Conservation (phyloP, 805 yeast genomes). For the Vanderwaltozyma yarrowii region DNA sequence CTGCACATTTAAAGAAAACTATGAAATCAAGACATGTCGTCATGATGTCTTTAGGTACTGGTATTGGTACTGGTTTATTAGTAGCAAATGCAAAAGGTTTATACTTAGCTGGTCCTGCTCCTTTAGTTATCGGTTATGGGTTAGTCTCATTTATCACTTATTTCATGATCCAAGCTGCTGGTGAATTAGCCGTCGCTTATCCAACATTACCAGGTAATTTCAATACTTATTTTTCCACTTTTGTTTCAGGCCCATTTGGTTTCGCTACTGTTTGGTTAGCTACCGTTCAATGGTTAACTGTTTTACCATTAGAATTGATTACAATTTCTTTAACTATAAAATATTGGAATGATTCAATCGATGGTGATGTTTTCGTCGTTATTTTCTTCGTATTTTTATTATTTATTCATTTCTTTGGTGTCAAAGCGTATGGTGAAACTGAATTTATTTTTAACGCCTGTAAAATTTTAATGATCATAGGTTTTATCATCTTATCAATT, state of each 20-base stretch:
- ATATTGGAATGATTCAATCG: slow-evolving; percentile 38
- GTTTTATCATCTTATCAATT: slow-evolving; percentile 48
- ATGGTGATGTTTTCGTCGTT: slow-evolving; percentile 47
- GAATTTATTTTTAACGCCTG: slow-evolving; percentile 47
- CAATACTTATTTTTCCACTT: slow-evolving; percentile 31
- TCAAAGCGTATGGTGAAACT: slow-evolving; percentile 60
- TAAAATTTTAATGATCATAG: slow-evolving; percentile 47
- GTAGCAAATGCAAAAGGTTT: slow-evolving; percentile 47
- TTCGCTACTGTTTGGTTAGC: slow-evolving; percentile 68
- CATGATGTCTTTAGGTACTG: slow-evolving; percentile 75
- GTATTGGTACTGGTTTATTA: slow-evolving; percentile 66
- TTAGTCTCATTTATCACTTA: slow-evolving; percentile 50
- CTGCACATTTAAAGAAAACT: slow-evolving; percentile 10
- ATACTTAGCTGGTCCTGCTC: slow-evolving; percentile 36
- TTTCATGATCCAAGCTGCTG: slow-evolving; percentile 45
- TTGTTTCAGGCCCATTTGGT: slow-evolving; percentile 59
- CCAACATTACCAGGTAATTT: slow-evolving; percentile 33
- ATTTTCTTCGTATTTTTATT: slow-evolving; percentile 44
- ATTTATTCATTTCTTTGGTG: slow-evolving; percentile 48
- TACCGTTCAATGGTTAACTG: slow-evolving; percentile 51
- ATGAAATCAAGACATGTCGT: slow-evolving; percentile 41
- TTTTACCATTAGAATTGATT: slow-evolving; percentile 55
- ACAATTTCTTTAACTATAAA: slow-evolving; percentile 46
- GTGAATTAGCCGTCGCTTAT: slow-evolving; percentile 33
- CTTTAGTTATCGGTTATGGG: slow-evolving; percentile 42